Percentiles rank a stretch among this genome's conserved stretches.
Evolutionary conservation across 2,329 filamentous ascomycete species (phyloP).

Genomic region (Sordariomycetes sp.): DNA sequence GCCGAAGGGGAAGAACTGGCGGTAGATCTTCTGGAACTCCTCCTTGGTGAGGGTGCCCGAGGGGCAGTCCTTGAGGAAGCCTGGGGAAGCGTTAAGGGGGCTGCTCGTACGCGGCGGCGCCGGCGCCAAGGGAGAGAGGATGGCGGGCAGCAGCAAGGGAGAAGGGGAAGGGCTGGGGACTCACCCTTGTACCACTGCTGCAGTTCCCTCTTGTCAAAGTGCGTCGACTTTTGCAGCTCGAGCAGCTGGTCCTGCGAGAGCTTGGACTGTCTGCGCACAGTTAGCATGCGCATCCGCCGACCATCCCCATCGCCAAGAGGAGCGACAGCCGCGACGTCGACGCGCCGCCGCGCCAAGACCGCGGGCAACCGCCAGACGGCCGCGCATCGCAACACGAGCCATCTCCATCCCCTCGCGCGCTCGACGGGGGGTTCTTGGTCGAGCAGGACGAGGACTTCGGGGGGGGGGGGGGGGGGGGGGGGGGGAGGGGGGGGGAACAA

Average conservation of each 20-base stretch:
- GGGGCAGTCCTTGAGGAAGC: constrained; percentile 96
- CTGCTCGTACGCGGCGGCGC: no score
- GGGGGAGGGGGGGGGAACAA: no score
- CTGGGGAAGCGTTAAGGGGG: no score
- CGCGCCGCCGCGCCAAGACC: neutral
- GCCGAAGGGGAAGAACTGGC: constrained; percentile 98
- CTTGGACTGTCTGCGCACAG: constrained; percentile 72
- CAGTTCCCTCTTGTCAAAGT: constrained; percentile 99
- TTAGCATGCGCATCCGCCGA: neutral
- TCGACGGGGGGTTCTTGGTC: neutral
- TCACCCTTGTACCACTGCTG: constrained; percentile 99
- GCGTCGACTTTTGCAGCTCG: constrained; percentile 91
- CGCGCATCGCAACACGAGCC: neutral
- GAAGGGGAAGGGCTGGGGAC: constrained; percentile 15
- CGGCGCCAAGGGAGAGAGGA: neutral
- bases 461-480: no score
- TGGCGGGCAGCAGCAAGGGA: neutral
- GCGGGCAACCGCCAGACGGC: neutral
- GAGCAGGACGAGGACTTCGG: neutral
- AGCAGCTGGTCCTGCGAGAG: constrained; percentile 90
- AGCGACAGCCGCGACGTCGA: neutral
- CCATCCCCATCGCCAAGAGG: neutral
- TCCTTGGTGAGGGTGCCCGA: constrained; percentile 94
- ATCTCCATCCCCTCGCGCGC: neutral
- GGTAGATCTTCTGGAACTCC: constrained; percentile 99